Percentiles rank a stretch among this genome's conserved stretches.
phyloP scores from a whole-genome alignment of 371 early-diverging fungal genomes.

The Blakeslea trispora region DNA sequence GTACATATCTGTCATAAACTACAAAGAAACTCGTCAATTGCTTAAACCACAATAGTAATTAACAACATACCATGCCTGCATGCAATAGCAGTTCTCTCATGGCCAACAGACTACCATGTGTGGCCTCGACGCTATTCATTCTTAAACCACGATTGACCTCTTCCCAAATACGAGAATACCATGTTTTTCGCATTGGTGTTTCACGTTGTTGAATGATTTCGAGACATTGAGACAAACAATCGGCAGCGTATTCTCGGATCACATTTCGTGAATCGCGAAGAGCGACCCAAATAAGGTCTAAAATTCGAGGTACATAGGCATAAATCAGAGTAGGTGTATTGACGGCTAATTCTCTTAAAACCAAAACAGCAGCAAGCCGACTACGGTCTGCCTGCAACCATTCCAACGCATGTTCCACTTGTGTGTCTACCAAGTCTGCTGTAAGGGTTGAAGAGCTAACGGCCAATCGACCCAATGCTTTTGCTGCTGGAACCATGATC shows the following conservation, averaged over 20 bases:
- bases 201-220: conserved; percentile 85
- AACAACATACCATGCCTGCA: conserved; percentile 72
- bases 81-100: conserved; percentile 80
- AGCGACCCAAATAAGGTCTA: conserved; percentile 88
- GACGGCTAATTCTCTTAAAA: conserved; percentile 80
- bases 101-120: conserved; percentile 88
- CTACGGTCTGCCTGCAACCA: conserved; percentile 88
- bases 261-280: conserved; percentile 81
- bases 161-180: conserved; percentile 85
- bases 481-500: conserved; percentile 83
- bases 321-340: conserved; percentile 89
- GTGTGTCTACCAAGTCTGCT: conserved; percentile 85
- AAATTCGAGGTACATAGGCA: conserved; percentile 80
- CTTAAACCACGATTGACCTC: conserved; percentile 82
- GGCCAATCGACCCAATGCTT: conserved; percentile 81
- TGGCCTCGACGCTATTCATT: conserved; percentile 73
- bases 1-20: conserved; percentile 88
- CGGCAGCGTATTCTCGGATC: conserved; percentile 88
- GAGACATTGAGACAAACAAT: conserved; percentile 84
- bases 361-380: conserved; percentile 86
- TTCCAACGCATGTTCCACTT: conserved; percentile 87
- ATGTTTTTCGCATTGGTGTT: conserved; percentile 61
- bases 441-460: conserved; percentile 78
- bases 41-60: background rate
- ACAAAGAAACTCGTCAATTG: too few relatives aligned